Percentiles rank a stretch among this genome's conserved stretches.
Evolutionary conservation across 768 basidiomycete genomes (phyloP).

Genomic region (Podaxis sp.): DNA sequence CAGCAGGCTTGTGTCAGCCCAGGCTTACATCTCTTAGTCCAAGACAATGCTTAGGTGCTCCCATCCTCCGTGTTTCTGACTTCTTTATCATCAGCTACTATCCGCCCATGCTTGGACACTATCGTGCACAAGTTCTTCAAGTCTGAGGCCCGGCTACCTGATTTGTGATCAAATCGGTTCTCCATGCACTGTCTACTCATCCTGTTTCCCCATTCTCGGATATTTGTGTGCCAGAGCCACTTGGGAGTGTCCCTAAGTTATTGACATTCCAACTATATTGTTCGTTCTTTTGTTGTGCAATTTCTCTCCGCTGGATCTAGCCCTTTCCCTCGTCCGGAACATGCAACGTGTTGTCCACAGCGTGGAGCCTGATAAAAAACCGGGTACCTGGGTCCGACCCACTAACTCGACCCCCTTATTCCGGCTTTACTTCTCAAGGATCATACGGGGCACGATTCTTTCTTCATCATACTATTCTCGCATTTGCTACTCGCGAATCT

Average conservation of each 20-base stretch:
- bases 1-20: too few species aligned
- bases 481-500: background rate
- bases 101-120: background rate
- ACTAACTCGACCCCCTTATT: constrained; percentile 13
- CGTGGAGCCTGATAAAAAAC: background rate
- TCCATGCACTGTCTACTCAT: constrained; percentile 20
- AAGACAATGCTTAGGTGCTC: too few species aligned
- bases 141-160: constrained; percentile 11
- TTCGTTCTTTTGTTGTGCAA: constrained; percentile 11
- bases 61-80: too few species aligned
- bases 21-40: too few species aligned
- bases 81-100: too few species aligned
- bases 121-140: background rate
- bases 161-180: constrained; percentile 15
- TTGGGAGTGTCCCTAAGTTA: constrained; percentile 2
- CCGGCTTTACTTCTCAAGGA: constrained; percentile 18
- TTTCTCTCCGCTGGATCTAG: constrained; percentile 11
- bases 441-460: constrained; percentile 13
- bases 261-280: constrained; percentile 12
- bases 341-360: constrained; percentile 11
- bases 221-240: constrained; percentile 1
- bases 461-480: background rate
- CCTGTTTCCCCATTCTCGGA: constrained; percentile 10
- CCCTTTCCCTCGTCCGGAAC: constrained; percentile 13
- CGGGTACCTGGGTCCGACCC: background rate